These are phyloP conservation scores for Lavandula angustifolia DNA, from an alignment of 257 asterid genomes.

Conservation along the genomic window DNA sequence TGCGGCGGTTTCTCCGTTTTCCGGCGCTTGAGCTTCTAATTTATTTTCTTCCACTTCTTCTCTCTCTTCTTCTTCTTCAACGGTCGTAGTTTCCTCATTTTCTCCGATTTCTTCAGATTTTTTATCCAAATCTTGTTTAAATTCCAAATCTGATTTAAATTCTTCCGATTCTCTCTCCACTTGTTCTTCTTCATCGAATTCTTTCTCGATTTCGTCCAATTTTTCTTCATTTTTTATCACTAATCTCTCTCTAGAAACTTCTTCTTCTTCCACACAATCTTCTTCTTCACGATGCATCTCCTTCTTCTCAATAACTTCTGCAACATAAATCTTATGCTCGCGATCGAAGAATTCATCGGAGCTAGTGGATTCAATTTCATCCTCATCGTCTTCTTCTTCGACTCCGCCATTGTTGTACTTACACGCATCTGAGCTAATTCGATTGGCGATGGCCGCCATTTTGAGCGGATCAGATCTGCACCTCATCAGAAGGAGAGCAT, in stretches of 20 bases:
- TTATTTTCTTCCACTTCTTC: not conserved
- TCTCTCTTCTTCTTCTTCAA: not conserved
- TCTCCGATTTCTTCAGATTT: not conserved
- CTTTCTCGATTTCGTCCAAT: slow-evolving; percentile 25
- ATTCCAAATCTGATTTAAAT: slow-evolving; percentile 7
- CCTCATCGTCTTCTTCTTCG: slow-evolving; percentile 30
- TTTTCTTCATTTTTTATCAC: slow-evolving; percentile 24
- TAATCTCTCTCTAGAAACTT: not conserved
- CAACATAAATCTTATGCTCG: not conserved
- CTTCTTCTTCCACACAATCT: not conserved
- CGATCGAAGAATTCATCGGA: not conserved
- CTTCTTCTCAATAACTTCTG: not conserved
- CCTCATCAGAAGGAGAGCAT: slow-evolving; percentile 88
- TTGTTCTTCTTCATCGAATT: slow-evolving; percentile 12
- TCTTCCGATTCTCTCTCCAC: slow-evolving; percentile 47
- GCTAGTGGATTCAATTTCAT: not conserved
- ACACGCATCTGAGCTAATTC: slow-evolving; percentile 57
- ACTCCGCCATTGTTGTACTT: slow-evolving; percentile 26
- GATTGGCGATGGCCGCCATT: slow-evolving; percentile 70
- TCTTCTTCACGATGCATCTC: not conserved
- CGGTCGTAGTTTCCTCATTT: not conserved
- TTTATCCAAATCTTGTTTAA: not conserved
- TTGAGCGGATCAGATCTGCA: slow-evolving; percentile 97
- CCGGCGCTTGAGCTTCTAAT: slow-evolving; percentile 24
- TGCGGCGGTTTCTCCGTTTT: slow-evolving; percentile 26